phyloP scores from a whole-genome alignment of 1,284 basidiomycete genomes.

The Cutaneotrichosporon sp. region DNA sequence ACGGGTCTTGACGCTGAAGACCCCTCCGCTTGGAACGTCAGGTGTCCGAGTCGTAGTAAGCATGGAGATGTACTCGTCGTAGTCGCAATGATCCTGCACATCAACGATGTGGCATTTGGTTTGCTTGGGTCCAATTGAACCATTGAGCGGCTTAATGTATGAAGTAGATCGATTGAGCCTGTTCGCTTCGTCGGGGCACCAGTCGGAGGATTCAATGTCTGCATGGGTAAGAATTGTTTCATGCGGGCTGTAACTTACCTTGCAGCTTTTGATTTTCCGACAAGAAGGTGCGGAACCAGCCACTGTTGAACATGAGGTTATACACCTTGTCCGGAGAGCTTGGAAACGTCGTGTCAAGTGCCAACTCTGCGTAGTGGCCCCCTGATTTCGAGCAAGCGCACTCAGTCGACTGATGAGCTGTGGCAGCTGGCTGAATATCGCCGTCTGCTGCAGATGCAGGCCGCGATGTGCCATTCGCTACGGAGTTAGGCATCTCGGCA shows the following conservation, averaged over 20 bases:
- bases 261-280: conserved; percentile 78
- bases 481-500: conserved; percentile 46
- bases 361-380: conserved; percentile 67
- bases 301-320: conserved; percentile 92
- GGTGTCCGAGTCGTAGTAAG: conserved; percentile 88
- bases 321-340: conserved; percentile 92
- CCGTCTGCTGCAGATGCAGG: conserved; percentile 28
- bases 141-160: conserved; percentile 91
- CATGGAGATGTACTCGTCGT: conserved; percentile 75
- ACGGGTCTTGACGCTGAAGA: conserved; percentile 87
- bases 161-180: conserved; percentile 79
- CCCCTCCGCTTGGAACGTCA: conserved; percentile 87
- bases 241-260: conserved; percentile 62
- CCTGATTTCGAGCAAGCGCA: conserved; percentile 71
- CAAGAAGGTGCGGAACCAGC: conserved; percentile 94
- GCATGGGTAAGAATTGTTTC: conserved; percentile 5
- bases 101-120: conserved; percentile 92
- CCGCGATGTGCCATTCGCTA: conserved; percentile 19
- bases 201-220: conserved; percentile 92
- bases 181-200: conserved; percentile 67
- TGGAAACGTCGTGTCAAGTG: conserved; percentile 73
- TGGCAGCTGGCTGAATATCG: conserved; percentile 2
- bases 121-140: conserved; percentile 83
- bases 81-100: conserved; percentile 74
- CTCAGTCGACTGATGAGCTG: conserved; percentile 52